A percentile compares a stretch with the other conserved stretches of the same genome.
phyloP scores from a whole-genome alignment of 2,329 filamentous ascomycete genomes.

The Fusarium sp. region DNA sequence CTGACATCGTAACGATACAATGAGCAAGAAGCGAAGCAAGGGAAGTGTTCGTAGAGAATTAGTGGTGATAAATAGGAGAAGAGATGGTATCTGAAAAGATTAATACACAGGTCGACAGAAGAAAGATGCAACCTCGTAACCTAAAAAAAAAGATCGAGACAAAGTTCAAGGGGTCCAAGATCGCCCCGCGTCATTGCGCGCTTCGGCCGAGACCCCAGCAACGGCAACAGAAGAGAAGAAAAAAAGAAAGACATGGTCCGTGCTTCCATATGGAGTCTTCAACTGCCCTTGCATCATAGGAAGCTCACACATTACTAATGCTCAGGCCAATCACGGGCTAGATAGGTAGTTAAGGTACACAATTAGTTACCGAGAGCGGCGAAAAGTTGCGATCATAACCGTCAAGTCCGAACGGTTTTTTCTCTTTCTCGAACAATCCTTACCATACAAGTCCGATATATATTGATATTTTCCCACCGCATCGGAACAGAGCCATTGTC shows the following conservation, averaged over 20 bases:
- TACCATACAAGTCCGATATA: background rate
- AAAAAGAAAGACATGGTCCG: conserved; percentile 15
- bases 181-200: conserved; percentile 37
- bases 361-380: conserved; percentile 39
- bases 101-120: background rate
- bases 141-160: conserved; percentile 6
- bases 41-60: background rate
- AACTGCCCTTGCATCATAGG: conserved; percentile 47
- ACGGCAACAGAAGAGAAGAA: background rate
- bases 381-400: conserved; percentile 43
- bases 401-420: conserved; percentile 27
- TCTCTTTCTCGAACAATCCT: background rate
- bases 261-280: conserved; percentile 6
- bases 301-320: conserved; percentile 50
- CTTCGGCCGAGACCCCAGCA: conserved; percentile 17
- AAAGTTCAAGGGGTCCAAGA: conserved; percentile 13
- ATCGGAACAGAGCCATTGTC: background rate
- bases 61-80: too few relatives aligned
- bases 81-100: background rate
- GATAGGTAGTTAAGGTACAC: conserved; percentile 4
- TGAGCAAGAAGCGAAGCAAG: background rate
- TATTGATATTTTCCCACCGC: background rate
- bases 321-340: conserved; percentile 42
- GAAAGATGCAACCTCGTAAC: background rate
- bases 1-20: conserved; percentile 23